Evolutionary conservation across 306 rosid genomes (phyloP).

Genomic region (Fragaria iinumae): DNA sequence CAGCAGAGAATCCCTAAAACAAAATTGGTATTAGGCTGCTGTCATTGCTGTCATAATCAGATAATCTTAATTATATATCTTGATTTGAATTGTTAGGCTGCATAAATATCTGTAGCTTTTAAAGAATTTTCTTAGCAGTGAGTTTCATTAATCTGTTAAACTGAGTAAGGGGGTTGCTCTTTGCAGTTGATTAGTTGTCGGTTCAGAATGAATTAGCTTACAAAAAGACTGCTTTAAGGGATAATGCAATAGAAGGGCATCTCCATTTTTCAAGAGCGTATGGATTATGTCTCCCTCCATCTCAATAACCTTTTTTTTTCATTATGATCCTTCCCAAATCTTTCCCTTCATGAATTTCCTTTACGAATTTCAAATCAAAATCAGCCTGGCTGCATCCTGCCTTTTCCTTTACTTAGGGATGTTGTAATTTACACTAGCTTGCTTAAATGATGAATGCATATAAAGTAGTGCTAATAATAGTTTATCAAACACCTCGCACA

Average conservation of each 20-base stretch:
- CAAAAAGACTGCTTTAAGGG: constrained; percentile 38
- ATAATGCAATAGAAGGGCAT: constrained; percentile 42
- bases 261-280: constrained; percentile 58
- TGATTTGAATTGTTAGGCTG: not conserved
- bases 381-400: constrained; percentile 26
- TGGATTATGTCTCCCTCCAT: constrained; percentile 67
- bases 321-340: constrained; percentile 44
- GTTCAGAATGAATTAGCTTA: constrained; percentile 32
- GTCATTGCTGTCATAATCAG: not conserved
- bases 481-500: constrained; percentile 30
- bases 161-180: constrained; percentile 29
- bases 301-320: constrained; percentile 39
- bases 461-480: constrained; percentile 26
- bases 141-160: constrained; percentile 12
- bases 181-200: constrained; percentile 66
- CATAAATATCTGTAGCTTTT: not conserved
- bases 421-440: constrained; percentile 30
- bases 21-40: not conserved
- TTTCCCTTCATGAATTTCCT: constrained; percentile 44
- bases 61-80: not conserved
- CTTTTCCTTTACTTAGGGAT: constrained; percentile 37
- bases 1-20: not conserved
- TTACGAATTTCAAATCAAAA: constrained; percentile 49
- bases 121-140: constrained; percentile 15
- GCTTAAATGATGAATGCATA: constrained; percentile 37